Percentiles rank a stretch among this genome's conserved stretches.
Conservation (phyloP, 805 yeast species). For the Starmerella vitae region DNA sequence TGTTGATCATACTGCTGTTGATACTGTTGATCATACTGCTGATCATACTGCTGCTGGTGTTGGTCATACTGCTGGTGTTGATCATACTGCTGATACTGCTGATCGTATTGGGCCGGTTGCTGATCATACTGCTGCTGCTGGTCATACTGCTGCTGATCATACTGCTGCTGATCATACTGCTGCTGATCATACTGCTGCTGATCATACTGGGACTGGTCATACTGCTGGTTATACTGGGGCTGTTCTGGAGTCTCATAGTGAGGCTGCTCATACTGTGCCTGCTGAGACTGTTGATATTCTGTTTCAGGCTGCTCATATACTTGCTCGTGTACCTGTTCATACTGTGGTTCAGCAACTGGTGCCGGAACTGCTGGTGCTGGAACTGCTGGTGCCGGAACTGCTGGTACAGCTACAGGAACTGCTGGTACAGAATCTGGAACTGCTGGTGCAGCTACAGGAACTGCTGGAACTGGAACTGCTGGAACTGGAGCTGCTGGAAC, state of each 20-base stretch:
- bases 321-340: not conserved
- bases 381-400: slow-evolving; percentile 6
- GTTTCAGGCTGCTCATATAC: not conserved
- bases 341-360: not conserved
- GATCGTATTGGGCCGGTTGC: not conserved
- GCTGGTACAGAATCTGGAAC: slow-evolving; percentile 21
- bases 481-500: slow-evolving; percentile 20
- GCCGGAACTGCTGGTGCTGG: not conserved
- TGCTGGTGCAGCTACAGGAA: slow-evolving; percentile 27
- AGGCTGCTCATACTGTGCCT: slow-evolving; percentile 1
- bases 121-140: not conserved
- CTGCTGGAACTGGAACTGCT: slow-evolving; percentile 24
- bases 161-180: not conserved
- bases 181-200: not conserved
- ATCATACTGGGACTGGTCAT: not conserved
- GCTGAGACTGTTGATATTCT: not conserved
- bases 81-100: slow-evolving; percentile 2
- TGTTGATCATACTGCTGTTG: slow-evolving; percentile 1
- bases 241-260: not conserved
- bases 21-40: slow-evolving; percentile 1
- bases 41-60: not conserved
- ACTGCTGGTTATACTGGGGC: not conserved
- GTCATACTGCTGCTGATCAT: not conserved
- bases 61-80: not conserved
- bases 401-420: slow-evolving; percentile 4